A percentile compares a stretch with the other conserved stretches of the same genome.
phyloP scores from a whole-genome alignment of 2,329 filamentous ascomycete species.

The Colletotrichum cordylinicola region DNA sequence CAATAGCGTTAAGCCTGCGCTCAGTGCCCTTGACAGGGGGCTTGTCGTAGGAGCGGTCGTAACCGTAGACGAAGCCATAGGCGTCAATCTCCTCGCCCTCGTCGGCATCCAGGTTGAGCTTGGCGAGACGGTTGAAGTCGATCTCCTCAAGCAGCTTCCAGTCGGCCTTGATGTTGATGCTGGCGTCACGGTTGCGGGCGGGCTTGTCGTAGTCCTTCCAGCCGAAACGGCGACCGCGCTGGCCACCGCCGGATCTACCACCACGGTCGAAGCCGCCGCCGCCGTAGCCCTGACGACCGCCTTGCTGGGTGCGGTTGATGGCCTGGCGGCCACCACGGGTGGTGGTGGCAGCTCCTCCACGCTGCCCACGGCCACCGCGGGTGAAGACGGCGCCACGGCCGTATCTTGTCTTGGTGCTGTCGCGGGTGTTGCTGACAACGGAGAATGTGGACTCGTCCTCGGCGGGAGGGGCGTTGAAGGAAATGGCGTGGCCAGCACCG shows the following conservation, averaged over 20 bases:
- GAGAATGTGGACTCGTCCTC: constrained; percentile 99
- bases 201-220: constrained; percentile 99
- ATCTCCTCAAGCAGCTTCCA: constrained; percentile 98
- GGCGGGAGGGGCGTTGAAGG: constrained; percentile 89
- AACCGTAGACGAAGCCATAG: constrained; percentile 98
- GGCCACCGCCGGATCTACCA: constrained; percentile 71
- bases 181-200: constrained; percentile 92
- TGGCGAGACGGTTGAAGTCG: constrained; percentile 92
- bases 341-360: constrained; percentile 56
- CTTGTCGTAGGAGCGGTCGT: constrained; percentile 96
- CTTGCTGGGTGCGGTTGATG: constrained; percentile 69
- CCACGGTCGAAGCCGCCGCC: constrained; percentile 73
- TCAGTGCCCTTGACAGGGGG: constrained; percentile 87
- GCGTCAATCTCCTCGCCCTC: constrained; percentile 94
- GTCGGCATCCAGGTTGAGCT: constrained; percentile 94
- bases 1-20: constrained; percentile 85
- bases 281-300: constrained; percentile 68
- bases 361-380: constrained; percentile 81
- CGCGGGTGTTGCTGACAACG: constrained; percentile 93
- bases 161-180: constrained; percentile 93
- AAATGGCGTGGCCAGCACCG: constrained; percentile 82
- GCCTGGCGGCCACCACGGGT: constrained; percentile 64
- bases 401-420: constrained; percentile 85
- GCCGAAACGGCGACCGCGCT: constrained; percentile 85
- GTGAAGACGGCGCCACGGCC: constrained; percentile 91